Base-by-base conservation (phyloP, 768 basidiomycete species). In the Hygrophoropsis aurantiaca region DNA sequence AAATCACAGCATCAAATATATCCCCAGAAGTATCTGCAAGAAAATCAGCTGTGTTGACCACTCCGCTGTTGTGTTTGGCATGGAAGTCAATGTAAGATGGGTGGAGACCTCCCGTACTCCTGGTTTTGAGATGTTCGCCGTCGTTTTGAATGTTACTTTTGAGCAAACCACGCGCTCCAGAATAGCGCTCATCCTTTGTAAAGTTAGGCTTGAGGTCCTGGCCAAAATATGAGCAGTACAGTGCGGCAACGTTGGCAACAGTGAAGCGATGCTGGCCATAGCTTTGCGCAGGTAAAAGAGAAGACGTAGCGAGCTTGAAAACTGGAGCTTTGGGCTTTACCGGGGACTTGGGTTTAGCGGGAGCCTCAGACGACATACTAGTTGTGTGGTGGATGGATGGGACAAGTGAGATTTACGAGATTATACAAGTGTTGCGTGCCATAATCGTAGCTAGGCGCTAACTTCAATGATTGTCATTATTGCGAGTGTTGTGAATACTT, bases 1-100 rank as follows among this genome's bases (percentile, higher is more conserved):
- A n/a, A 38, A 37, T 5, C n/a, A 52, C 45, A 6, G 36, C 46
- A 43, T 52, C 51, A 43, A 52, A 52, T 7, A 52, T 5, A 21
- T 52, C 51, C 10, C 16, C 24, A 5, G 47, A 21, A 3, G 51
- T 24, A 3, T 40, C 46, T 34, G 47, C 36, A 34, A 33, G 16
- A 15, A 37, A 25, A 11, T 42, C n/a, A 15, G 6, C 27, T 6
- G 11, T 30, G 21, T 25, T 19, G 11, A 18, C 26, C 19, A 23
- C n/a, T 15, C 25, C 18, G 41, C 15, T 24, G 15, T 21, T 13
- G 6, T 24, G 41, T 15, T 42, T 20, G n/a, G 32, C 23, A 41
- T 47, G 41, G 23, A 47, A 47, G 34, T n/a, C 32, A 23, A 42
- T 41, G 25, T 47, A 47, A 9, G 26, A 33, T 42, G 40, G 46